Evolutionary conservation across 2,329 filamentous ascomycete species (phyloP), one percentile per base, ranked within the genome.

Genomic region (Clarireedia hainanense): DNA sequence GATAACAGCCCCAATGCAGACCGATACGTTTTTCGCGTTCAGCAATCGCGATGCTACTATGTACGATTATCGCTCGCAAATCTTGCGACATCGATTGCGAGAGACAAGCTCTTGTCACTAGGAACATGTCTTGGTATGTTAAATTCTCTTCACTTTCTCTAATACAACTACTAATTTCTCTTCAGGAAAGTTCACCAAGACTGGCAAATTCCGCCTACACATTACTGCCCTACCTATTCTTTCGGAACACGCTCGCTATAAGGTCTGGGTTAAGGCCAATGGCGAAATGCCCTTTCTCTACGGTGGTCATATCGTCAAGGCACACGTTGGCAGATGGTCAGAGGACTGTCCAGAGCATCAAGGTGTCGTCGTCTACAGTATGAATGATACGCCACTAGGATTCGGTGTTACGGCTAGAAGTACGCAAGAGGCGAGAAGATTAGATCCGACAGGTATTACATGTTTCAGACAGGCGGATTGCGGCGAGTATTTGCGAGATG

Each of bases 211-310:
- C 76, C 79, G 92, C 52, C 78, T 99, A 55, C 91, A 96, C 75
- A 89, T 97, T 69, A 97, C 92, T 1, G 88, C 64, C 17, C 78
- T 99, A 57, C 87, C 91, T 61, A 82, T 96, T 61, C 86, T 99
- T 63, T 88, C 91, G 56, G 86, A 89, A 62, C 90, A 96, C 71
- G 92, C 92, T 46, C 80, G 94, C 58, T 95, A 96, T 75, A 97
- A 97, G 82, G 85, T 97, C 65, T 97, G 91, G 91, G 86, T 99
- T 64, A 95, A 95, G 74, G 81, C 85, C 58, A 97, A 97, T 73
- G 94, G 94, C 63, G 91, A 95, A 68, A 96, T 96, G 91, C 92
- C 94, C 1, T 97, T 95, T 71, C 75, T 99, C 47, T 99, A 97
- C 73, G 94, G 94, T 52, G 89, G 89, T 56, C 91, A 97, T 72